A percentile compares a stretch with the other conserved stretches of the same genome.
Conservation (phyloP, 805 yeast genomes). For the Suhomyces emberorum region DNA sequence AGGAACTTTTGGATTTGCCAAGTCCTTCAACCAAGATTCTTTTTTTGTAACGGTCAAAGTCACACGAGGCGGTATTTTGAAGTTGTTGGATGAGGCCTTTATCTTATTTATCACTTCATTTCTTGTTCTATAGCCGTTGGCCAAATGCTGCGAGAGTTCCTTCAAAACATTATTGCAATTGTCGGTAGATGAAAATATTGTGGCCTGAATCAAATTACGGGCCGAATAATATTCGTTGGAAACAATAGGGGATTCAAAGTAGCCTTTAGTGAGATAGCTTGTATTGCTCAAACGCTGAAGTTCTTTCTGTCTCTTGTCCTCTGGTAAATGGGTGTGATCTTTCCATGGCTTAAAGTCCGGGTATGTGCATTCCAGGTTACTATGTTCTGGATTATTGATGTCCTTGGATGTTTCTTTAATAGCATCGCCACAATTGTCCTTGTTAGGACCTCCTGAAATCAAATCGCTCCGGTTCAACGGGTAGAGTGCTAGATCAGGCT, state of each 20-base stretch:
- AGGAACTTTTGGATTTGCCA: slow-evolving; percentile 66
- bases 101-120: slow-evolving; percentile 41
- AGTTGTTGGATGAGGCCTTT: slow-evolving; percentile 34
- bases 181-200: slow-evolving; percentile 34
- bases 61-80: slow-evolving; percentile 83
- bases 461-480: slow-evolving; percentile 33
- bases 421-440: not conserved
- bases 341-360: slow-evolving; percentile 78
- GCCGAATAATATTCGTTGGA: slow-evolving; percentile 70
- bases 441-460: not conserved
- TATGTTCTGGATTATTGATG: not conserved
- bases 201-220: slow-evolving; percentile 52
- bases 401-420: not conserved
- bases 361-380: slow-evolving; percentile 28
- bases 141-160: slow-evolving; percentile 37
- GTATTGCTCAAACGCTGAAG: slow-evolving; percentile 49
- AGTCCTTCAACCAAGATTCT: slow-evolving; percentile 81
- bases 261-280: slow-evolving; percentile 63
- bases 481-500: slow-evolving; percentile 31
- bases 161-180: slow-evolving; percentile 33
- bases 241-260: slow-evolving; percentile 59
- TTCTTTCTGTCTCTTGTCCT: slow-evolving; percentile 37
- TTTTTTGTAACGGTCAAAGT: slow-evolving; percentile 84
- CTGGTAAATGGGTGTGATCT: slow-evolving; percentile 40
- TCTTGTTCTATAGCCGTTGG: slow-evolving; percentile 35